Base-by-base conservation (phyloP, 2,329 filamentous ascomycete species). In the Hortaea werneckii region DNA sequence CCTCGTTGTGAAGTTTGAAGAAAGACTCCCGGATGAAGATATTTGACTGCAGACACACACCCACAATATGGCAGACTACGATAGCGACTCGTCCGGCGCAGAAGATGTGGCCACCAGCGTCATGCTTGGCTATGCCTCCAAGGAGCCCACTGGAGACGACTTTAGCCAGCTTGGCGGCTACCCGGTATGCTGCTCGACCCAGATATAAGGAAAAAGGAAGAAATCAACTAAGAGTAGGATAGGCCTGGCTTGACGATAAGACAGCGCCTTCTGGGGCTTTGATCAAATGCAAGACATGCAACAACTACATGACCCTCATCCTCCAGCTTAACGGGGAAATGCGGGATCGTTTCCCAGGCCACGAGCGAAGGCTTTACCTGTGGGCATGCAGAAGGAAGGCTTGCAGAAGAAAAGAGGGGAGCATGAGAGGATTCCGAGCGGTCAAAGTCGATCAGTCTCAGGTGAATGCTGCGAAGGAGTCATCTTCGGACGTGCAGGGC, bases 281-380 rank as follows among this genome's bases (percentile, higher is more conserved):
- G 7, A 87, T 85, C 20, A 83, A 82, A 67, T 98, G 92, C 72
- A 87, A 85, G 67, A 77, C 85, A 54, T 98, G 92, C 78, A 85
- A 87, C 54, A 78, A 81, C 43, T 68, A 87, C 43, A 87, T 95
- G 79, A 82, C 80, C 1, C 75, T 96, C 8, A 77, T 98, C 3
- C 77, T 98, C 40, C 88, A 98, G 66, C 77, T 98, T 28, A 87
- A 98, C 66, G 89, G 80, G 58, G 88, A 95, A 62, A 75, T 96
- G 3, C 89, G 88, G 10, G 84, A 90, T 45, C 76, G 80, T 41
- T 95, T 95, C 59, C 85, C 88, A 1, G 80, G 82, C 46, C 87
- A 96, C 66, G 87, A 95, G 59, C 77, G 92, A 55, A 79, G 90
- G 50, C 64, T 98, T 12, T 96, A 95, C 60, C 74, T 98, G 9